These are phyloP conservation scores for Rubroboletus pulcherrimus DNA, from an alignment of 768 basidiomycete species.

Conservation along the genomic window DNA sequence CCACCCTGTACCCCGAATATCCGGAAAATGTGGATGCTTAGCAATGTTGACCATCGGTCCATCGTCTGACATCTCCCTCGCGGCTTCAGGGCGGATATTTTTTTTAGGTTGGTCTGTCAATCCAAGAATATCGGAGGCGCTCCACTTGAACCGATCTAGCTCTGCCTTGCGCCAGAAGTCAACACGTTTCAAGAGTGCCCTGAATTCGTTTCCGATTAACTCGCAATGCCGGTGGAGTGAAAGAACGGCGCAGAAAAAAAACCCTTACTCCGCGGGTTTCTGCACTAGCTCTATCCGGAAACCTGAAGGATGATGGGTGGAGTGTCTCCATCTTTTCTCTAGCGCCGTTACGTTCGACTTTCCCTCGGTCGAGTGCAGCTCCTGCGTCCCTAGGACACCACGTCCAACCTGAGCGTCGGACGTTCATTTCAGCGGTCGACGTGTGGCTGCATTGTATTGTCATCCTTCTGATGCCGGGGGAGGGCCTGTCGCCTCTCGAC, in stretches of 20 bases:
- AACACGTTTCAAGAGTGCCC: not conserved
- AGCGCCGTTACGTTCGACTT: constrained; percentile 3
- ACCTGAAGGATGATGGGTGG: not conserved
- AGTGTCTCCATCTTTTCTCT: not conserved
- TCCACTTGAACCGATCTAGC: constrained; percentile 2
- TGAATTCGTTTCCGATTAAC: not conserved
- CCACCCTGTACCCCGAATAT: constrained; percentile 17
- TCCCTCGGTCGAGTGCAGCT: not conserved
- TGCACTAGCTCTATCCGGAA: not conserved
- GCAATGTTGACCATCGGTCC: not conserved
- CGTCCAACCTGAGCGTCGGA: not conserved
- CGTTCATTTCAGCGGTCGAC: constrained; percentile 4
- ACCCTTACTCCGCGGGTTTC: not conserved
- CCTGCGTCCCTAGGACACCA: not conserved
- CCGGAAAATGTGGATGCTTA: not conserved
- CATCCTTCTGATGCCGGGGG: constrained; percentile 7
- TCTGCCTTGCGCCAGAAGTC: not conserved
- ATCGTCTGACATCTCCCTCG: not conserved
- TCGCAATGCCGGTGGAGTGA: not conserved
- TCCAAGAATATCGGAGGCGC: not conserved
- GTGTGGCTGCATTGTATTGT: not conserved
- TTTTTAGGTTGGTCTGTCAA: not conserved
- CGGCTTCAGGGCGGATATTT: constrained; percentile 1
- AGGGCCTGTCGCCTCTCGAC: constrained; percentile 7
- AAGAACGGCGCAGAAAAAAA: not conserved